These are phyloP conservation scores for Annulohypoxylon nitens DNA, from an alignment of 495 filamentous ascomycete genomes.

Conservation along the genomic window DNA sequence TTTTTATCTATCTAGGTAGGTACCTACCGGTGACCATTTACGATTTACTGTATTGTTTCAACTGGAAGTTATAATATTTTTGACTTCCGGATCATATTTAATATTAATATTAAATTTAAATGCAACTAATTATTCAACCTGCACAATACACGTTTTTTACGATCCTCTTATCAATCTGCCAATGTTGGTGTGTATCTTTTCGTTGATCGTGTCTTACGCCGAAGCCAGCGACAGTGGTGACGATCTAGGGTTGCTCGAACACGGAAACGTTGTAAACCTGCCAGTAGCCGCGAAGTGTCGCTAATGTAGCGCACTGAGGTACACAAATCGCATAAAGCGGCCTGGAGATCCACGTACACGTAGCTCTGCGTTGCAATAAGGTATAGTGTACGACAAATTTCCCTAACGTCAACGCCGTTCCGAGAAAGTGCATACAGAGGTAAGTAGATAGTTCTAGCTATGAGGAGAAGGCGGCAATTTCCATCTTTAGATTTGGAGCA, in stretches of 20 bases:
- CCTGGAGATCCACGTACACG: slow-evolving; percentile 13
- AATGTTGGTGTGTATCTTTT: neutral
- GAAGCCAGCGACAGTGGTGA: slow-evolving; percentile 15
- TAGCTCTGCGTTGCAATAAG: slow-evolving; percentile 10
- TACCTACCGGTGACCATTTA: too few species aligned
- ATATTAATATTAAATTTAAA: neutral
- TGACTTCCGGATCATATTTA: neutral
- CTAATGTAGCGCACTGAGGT: slow-evolving; percentile 5
- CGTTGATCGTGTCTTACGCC: slow-evolving; percentile 4
- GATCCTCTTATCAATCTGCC: neutral
- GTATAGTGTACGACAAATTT: neutral
- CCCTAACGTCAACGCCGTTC: neutral
- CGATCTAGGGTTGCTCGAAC: slow-evolving; percentile 23
- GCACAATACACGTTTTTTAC: neutral
- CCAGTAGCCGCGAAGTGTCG: neutral
- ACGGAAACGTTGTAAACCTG: neutral
- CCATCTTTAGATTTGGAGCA: neutral
- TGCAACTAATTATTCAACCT: neutral
- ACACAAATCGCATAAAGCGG: neutral
- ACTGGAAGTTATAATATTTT: too few species aligned
- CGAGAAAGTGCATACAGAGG: neutral
- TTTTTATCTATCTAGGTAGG: too few species aligned
- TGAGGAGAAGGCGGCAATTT: neutral
- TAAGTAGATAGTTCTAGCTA: neutral
- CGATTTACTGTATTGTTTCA: too few species aligned